Conservation (phyloP, 257 asterid genomes). For the Fraxinus quadrangulata region DNA sequence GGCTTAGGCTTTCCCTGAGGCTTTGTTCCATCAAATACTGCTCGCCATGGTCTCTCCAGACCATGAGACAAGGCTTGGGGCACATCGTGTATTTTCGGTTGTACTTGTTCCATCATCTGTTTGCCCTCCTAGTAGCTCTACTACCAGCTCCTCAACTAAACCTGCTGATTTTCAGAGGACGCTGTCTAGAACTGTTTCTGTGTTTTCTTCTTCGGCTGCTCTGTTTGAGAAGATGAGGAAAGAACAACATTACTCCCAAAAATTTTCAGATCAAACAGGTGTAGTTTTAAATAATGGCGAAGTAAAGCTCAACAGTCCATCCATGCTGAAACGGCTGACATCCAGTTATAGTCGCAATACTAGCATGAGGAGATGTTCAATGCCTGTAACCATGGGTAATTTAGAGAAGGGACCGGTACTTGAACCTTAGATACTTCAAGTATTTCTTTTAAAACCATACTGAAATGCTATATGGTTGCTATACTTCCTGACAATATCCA, state of each 20-base stretch:
- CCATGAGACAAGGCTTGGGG: slow-evolving; percentile 72
- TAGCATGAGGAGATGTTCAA: slow-evolving; percentile 47
- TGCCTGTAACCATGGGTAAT: slow-evolving; percentile 38
- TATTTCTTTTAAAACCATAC: slow-evolving; percentile 17
- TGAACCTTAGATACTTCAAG: slow-evolving; percentile 20
- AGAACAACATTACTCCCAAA: slow-evolving; percentile 38
- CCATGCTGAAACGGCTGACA: slow-evolving; percentile 54
- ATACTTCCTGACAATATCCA: slow-evolving; percentile 24
- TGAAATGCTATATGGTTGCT: slow-evolving; percentile 18
- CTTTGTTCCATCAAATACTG: slow-evolving; percentile 72
- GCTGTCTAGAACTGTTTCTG: slow-evolving; percentile 68
- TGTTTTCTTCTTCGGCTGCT: slow-evolving; percentile 72
- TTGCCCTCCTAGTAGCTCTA: slow-evolving; percentile 48
- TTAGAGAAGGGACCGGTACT: slow-evolving; percentile 63
- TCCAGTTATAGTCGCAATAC: slow-evolving; percentile 57
- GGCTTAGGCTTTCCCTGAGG: slow-evolving; percentile 73
- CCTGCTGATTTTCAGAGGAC: slow-evolving; percentile 53
- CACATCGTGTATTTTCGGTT: slow-evolving; percentile 73
- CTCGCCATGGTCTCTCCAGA: slow-evolving; percentile 71
- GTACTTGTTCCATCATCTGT: slow-evolving; percentile 77
- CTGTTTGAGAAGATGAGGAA: slow-evolving; percentile 54
- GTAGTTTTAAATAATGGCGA: slow-evolving; percentile 36
- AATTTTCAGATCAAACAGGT: slow-evolving; percentile 41
- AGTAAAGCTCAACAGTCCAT: slow-evolving; percentile 43
- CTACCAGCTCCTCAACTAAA: slow-evolving; percentile 25